A percentile compares a stretch with the other conserved stretches of the same genome.
Evolutionary conservation across 495 filamentous ascomycete genomes (phyloP).

Genomic region (Penicillium silybi): DNA sequence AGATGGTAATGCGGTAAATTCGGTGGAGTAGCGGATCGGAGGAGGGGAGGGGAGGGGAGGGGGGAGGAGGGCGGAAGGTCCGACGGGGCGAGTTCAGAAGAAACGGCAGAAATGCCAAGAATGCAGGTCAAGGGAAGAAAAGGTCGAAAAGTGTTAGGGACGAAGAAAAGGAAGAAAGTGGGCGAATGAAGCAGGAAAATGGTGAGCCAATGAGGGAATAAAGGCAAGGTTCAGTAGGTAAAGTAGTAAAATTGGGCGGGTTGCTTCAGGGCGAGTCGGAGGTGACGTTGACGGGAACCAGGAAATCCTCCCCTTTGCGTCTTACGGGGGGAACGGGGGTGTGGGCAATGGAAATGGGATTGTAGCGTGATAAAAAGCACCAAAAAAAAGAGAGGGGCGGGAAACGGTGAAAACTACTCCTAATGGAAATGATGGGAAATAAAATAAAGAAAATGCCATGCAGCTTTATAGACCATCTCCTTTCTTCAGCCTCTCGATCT

Average conservation of each 20-base stretch:
- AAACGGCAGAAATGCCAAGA: constrained; percentile 26
- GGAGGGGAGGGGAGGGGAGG: constrained; percentile 17
- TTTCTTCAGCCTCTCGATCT: neutral
- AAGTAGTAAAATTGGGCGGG: constrained; percentile 2
- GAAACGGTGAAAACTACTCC: neutral
- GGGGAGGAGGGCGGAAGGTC: constrained; percentile 25
- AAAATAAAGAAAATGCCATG: neutral
- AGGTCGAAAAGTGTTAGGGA: constrained; percentile 4
- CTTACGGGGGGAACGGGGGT: constrained; percentile 1
- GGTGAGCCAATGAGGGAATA: constrained; percentile 3
- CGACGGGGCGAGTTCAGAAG: constrained; percentile 23
- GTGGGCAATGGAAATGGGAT: neutral
- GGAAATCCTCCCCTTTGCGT: neutral
- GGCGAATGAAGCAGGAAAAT: neutral
- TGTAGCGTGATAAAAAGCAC: neutral
- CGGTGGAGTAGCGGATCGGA: constrained; percentile 23
- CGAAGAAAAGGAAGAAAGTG: constrained; percentile 5
- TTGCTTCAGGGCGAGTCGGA: constrained; percentile 2
- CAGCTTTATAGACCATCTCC: constrained; percentile 1
- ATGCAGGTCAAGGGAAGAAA: constrained; percentile 11
- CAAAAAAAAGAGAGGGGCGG: neutral
- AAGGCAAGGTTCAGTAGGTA: neutral
- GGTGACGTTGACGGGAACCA: constrained; percentile 11
- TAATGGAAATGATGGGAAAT: neutral
- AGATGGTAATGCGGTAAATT: constrained; percentile 6